Conservation (phyloP, 169 alveolate genomes). For the Plasmodium billcollinsi region DNA sequence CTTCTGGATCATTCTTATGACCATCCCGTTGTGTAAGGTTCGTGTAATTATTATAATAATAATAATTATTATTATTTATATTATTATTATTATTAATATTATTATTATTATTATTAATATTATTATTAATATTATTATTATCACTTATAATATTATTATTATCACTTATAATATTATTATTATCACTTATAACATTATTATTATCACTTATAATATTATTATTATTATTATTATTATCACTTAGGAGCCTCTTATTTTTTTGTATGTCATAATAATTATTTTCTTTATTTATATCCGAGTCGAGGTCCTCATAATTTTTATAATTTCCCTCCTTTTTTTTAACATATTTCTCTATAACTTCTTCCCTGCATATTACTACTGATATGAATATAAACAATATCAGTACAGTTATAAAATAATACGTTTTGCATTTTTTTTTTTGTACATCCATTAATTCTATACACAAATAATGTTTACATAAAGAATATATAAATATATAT, state of each 20-base stretch:
- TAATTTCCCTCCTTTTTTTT: neutral
- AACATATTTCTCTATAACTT: neutral
- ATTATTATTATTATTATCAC: neutral
- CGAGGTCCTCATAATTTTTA: neutral
- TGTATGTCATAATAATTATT: neutral
- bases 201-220: neutral
- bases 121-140: neutral
- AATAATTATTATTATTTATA: neutral
- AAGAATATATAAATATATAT: neutral
- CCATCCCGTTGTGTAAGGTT: no score
- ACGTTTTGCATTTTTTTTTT: constrained; percentile 35
- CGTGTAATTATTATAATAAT: no score
- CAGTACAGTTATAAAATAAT: constrained; percentile 9
- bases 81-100: neutral
- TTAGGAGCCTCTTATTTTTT: neutral
- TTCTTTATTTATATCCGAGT: neutral
- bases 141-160: neutral
- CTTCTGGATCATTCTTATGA: no score
- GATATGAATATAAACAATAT: neutral
- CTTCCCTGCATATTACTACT: neutral
- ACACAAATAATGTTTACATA: neutral
- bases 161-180: neutral
- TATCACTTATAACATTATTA: neutral
- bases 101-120: neutral
- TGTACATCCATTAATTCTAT: constrained; percentile 43